Conservation (phyloP, 1,284 basidiomycete species). For the Chalciporus sp. region DNA sequence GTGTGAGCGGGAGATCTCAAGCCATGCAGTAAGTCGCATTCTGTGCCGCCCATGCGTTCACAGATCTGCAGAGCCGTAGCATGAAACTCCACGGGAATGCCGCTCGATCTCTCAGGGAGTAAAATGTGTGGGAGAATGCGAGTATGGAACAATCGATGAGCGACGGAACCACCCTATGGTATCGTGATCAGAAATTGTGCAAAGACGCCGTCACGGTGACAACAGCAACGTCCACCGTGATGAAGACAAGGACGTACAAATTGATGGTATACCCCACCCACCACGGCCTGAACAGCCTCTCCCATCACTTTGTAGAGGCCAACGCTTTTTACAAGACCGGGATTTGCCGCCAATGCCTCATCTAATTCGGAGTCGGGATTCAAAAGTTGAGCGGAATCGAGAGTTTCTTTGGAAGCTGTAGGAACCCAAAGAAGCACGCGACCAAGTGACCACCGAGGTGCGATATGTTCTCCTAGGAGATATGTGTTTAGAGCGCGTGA, state of each 20-base stretch:
- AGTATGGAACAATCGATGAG: conserved; percentile 37
- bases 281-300: conserved; percentile 71
- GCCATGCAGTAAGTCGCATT: conserved; percentile 21
- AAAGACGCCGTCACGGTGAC: background rate
- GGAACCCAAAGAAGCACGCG: conserved; percentile 72
- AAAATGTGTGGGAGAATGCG: conserved; percentile 37
- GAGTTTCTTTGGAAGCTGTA: conserved; percentile 36
- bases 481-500: conserved; percentile 65
- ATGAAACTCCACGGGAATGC: conserved; percentile 36
- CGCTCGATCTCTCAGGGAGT: conserved; percentile 27
- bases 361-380: conserved; percentile 29
- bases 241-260: conserved; percentile 55
- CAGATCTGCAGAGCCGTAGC: conserved; percentile 27
- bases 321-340: conserved; percentile 45
- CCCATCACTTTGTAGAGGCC: conserved; percentile 80
- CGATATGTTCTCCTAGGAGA: conserved; percentile 69
- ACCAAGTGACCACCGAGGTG: conserved; percentile 70
- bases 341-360: conserved; percentile 25
- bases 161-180: conserved; percentile 34
- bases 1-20: background rate
- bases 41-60: conserved; percentile 35
- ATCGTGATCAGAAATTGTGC: background rate
- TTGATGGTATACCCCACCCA: conserved; percentile 77
- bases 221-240: background rate
- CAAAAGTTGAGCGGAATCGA: conserved; percentile 16